Evolutionary conservation across 257 asterid species (phyloP).

Genomic region (Plectranthus barbatus): DNA sequence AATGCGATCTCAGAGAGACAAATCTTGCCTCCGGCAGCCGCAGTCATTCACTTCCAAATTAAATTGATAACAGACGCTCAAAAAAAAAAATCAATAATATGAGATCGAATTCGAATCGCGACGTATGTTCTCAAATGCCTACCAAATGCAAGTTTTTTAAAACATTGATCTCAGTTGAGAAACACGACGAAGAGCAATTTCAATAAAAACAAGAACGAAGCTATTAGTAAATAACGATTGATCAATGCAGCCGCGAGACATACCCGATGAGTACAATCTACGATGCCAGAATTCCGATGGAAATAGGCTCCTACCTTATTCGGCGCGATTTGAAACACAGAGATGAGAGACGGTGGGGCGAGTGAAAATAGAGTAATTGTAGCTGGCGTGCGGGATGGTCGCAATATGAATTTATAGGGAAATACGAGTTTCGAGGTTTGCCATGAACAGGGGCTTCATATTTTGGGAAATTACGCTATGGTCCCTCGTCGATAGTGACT

Average conservation of each 20-base stretch:
- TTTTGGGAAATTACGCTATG: conserved; percentile 18
- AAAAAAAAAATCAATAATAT: neutral
- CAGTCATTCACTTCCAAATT: conserved; percentile 4
- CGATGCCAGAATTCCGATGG: neutral
- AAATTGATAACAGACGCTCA: neutral
- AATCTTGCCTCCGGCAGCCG: neutral
- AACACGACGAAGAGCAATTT: neutral
- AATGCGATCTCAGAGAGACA: neutral
- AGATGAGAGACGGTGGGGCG: neutral
- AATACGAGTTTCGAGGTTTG: conserved; percentile 7
- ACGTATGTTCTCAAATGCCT: conserved; percentile 1
- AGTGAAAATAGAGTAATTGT: neutral
- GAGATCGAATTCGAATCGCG: conserved; percentile 9
- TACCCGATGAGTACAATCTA: conserved; percentile 28
- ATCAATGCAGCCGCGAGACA: conserved; percentile 27
- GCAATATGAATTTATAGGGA: conserved; percentile 9
- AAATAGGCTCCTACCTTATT: too few relatives aligned
- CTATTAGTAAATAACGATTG: neutral
- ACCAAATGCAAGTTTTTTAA: conserved; percentile 1
- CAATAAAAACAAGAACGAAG: conserved; percentile 1
- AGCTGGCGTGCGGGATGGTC: conserved; percentile 8
- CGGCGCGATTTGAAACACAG: conserved; percentile 14
- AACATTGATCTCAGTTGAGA: conserved; percentile 6
- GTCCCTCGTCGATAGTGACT: conserved; percentile 2
- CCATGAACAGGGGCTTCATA: conserved; percentile 21